phyloP scores from a whole-genome alignment of 768 basidiomycete genomes.

The Trametopsis cervina region DNA sequence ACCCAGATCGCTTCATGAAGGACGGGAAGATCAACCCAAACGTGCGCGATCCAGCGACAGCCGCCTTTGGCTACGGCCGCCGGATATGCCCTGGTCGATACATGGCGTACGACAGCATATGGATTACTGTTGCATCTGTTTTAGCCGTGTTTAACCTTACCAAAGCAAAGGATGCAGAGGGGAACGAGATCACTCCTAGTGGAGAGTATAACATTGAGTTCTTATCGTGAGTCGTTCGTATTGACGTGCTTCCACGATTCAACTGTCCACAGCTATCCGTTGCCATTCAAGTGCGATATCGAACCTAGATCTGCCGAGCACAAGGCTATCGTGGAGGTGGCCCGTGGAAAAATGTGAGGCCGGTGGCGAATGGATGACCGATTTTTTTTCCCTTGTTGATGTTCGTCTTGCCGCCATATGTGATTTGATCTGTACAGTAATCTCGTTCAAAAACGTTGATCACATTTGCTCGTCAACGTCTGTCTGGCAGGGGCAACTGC shows the following conservation, averaged over 20 bases:
- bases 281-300: conserved; percentile 1
- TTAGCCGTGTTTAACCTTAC: conserved; percentile 18
- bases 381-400: no score
- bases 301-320: conserved; percentile 2
- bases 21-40: conserved; percentile 9
- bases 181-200: conserved; percentile 12
- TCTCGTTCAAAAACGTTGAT: no score
- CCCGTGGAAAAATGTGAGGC: no score
- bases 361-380: no score
- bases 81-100: conserved; percentile 21
- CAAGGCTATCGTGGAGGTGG: conserved; percentile 5
- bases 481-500: no score
- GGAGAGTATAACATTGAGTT: conserved; percentile 8
- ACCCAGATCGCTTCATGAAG: conserved; percentile 12
- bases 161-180: no score
- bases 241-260: background rate
- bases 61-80: conserved; percentile 15
- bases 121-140: conserved; percentile 16
- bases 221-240: conserved; percentile 6
- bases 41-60: conserved; percentile 7
- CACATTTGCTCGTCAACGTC: no score
- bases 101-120: conserved; percentile 19
- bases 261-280: no score
- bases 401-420: no score
- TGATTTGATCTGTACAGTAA: no score